Evolutionary conservation across 306 rosid species (phyloP).

Genomic region (Cucumis melo): DNA sequence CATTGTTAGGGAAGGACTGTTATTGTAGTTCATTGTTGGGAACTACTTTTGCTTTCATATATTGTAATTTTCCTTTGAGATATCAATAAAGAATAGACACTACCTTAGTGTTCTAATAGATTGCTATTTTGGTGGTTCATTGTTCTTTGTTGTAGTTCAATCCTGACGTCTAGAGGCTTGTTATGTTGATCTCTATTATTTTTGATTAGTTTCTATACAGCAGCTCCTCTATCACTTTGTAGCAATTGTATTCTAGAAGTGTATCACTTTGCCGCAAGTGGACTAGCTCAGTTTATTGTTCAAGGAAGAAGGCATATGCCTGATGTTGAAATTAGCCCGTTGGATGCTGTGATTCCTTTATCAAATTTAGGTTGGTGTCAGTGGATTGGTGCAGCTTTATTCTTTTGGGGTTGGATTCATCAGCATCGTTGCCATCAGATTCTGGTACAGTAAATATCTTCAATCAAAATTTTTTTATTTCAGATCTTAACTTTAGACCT

Average conservation of each 20-base stretch:
- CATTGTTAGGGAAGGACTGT: too few species aligned
- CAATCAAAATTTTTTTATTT: not conserved
- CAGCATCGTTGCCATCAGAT: conserved; percentile 61
- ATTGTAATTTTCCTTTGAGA: too few species aligned
- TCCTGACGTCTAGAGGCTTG: not conserved
- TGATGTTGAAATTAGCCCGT: conserved; percentile 33
- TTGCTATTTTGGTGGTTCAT: not conserved
- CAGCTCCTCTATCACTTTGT: conserved; percentile 80
- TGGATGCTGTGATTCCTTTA: conserved; percentile 41
- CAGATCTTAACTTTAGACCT: not conserved
- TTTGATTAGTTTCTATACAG: conserved; percentile 66
- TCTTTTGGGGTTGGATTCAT: conserved; percentile 84
- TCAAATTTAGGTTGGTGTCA: conserved; percentile 59
- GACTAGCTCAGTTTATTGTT: conserved; percentile 48
- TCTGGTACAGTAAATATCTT: conserved; percentile 52
- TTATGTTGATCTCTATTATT: conserved; percentile 19
- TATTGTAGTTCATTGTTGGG: too few species aligned
- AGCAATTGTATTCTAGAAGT: conserved; percentile 47
- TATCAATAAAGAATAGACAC: too few species aligned
- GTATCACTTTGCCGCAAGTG: conserved; percentile 27
- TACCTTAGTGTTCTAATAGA: too few species aligned
- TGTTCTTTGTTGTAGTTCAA: not conserved
- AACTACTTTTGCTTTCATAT: too few species aligned
- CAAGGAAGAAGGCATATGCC: conserved; percentile 54
- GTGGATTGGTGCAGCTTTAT: conserved; percentile 59